Base-by-base conservation (phyloP, 768 basidiomycete genomes). In the Artomyces pyxidatus region DNA sequence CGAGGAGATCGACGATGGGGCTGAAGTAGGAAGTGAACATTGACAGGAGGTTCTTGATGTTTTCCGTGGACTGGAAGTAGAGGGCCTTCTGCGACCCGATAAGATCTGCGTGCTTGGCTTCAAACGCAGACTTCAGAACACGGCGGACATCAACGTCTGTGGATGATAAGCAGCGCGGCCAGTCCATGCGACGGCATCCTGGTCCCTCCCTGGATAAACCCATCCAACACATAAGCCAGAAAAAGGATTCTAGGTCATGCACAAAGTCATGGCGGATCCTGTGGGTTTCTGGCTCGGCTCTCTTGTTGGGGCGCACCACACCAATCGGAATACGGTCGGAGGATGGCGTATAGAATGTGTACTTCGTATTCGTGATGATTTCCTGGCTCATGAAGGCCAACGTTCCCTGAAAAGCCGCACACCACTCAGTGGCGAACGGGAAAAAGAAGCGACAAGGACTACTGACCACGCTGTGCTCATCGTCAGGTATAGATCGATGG, bases 241-340 rank as follows among this genome's bases (percentile, higher is more conserved):
- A 44, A n/a, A 44, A 44, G 7, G 42, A 26, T 17, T 44, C 42
- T n/a, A 44, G n/a, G n/a, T 44, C 42, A n/a, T 44, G 42, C n/a
- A 44, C 21, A 12, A 21, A 12, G 23, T 10, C 23, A 17, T 44
- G 42, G 12, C 16, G 23, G 26, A 44, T 44, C 32, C 4, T 35
- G 32, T 7, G 17, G 32, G 32, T 35, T 12, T 35, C 14, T 35
- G 32, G 12, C 32, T 35, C 32, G 32, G 12, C 32, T 35, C 17
- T 17, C 14, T 35, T 17, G 32, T 35, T 35, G 32, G 32, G 32
- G 3, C 2, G 32, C 12, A 8, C 14, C 14, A 35, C 14, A 12
- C 14, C 32, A 12, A 35, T 12, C 32, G 32, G 12, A 12, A 7
- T 35, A 35, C 3, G 17, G 14, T 35, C 14, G 32, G 32, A 14